Conservation (phyloP, 371 early-diverging fungal species). For the Catenaria anguillulae region DNA sequence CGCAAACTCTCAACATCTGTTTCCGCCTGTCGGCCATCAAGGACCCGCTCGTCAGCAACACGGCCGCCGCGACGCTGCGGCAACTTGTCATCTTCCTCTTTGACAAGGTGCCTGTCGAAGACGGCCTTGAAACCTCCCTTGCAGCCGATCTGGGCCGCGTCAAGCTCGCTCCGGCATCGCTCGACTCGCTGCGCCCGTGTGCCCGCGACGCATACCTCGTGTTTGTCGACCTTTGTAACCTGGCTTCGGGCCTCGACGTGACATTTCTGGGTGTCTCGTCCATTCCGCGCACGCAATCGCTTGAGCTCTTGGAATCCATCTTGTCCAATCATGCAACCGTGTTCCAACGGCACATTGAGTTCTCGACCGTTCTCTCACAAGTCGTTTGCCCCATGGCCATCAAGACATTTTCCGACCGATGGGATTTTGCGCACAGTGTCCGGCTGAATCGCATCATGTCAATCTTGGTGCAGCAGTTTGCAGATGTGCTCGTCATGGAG, state of each 20-base stretch:
- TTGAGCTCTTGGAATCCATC: conserved; percentile 87
- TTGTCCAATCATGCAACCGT: conserved; percentile 57
- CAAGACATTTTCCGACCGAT: conserved; percentile 70
- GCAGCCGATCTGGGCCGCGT: conserved; percentile 3
- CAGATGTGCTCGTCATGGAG: conserved; percentile 60
- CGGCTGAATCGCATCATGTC: conserved; percentile 68
- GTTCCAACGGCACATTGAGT: conserved; percentile 61
- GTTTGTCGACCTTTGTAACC: conserved; percentile 61
- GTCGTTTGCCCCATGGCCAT: conserved; percentile 77
- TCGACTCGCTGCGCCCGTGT: conserved; percentile 13
- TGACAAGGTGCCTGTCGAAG: conserved; percentile 70
- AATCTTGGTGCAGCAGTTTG: conserved; percentile 62
- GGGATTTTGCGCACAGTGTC: conserved; percentile 68
- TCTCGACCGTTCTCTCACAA: conserved; percentile 53
- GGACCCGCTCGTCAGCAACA: conserved; percentile 74
- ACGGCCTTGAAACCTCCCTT: conserved; percentile 12
- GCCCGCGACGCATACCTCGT: conserved; percentile 71
- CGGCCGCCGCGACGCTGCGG: conserved; percentile 85
- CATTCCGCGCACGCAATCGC: conserved; percentile 61
- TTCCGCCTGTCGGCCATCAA: conserved; percentile 74
- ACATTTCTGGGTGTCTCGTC: conserved; percentile 49
- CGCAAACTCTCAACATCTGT: conserved; percentile 67
- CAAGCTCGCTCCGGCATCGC: background rate
- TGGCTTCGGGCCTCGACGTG: conserved; percentile 40
- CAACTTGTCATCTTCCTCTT: conserved; percentile 86